A percentile compares a stretch with the other conserved stretches of the same genome.
phyloP scores from a whole-genome alignment of 2,329 filamentous ascomycete species.

The Allantophomopsis cytisporea region DNA sequence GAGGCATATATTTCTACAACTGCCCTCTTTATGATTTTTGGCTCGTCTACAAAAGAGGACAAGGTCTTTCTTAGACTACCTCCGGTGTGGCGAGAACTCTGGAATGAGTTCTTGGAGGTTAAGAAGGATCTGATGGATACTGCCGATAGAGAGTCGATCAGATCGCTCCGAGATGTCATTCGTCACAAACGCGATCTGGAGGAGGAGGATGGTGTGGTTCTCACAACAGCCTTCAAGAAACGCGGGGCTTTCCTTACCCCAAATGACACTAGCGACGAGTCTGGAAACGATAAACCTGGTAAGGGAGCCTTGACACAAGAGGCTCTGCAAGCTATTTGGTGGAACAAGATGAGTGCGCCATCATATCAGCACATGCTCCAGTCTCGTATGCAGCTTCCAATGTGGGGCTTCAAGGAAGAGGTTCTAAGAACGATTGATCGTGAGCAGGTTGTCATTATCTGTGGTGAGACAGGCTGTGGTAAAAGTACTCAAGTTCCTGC shows the following conservation, averaged over 20 bases:
- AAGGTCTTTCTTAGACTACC: constrained; percentile 72
- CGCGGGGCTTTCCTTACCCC: constrained; percentile 31
- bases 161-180: constrained; percentile 56
- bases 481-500: constrained; percentile 97
- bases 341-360: constrained; percentile 37
- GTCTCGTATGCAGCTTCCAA: constrained; percentile 69
- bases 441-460: constrained; percentile 83
- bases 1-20: constrained; percentile 75
- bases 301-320: constrained; percentile 12
- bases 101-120: constrained; percentile 60
- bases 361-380: constrained; percentile 70
- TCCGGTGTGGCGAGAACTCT: constrained; percentile 71
- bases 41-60: constrained; percentile 68
- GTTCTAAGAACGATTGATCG: constrained; percentile 66
- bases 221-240: constrained; percentile 64
- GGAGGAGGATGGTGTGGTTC: constrained; percentile 59
- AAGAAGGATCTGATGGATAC: constrained; percentile 60
- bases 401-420: constrained; percentile 71
- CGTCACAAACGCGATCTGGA: constrained; percentile 55
- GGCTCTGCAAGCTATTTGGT: constrained; percentile 43
- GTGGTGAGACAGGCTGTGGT: constrained; percentile 90
- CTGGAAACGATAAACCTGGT: constrained; percentile 18
- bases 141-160: constrained; percentile 54
- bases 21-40: constrained; percentile 71
- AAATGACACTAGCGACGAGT: constrained; percentile 34